Percentiles rank a stretch among this genome's conserved stretches.
phyloP scores from a whole-genome alignment of 768 basidiomycete genomes.

The Leccinellum rugosiceps region DNA sequence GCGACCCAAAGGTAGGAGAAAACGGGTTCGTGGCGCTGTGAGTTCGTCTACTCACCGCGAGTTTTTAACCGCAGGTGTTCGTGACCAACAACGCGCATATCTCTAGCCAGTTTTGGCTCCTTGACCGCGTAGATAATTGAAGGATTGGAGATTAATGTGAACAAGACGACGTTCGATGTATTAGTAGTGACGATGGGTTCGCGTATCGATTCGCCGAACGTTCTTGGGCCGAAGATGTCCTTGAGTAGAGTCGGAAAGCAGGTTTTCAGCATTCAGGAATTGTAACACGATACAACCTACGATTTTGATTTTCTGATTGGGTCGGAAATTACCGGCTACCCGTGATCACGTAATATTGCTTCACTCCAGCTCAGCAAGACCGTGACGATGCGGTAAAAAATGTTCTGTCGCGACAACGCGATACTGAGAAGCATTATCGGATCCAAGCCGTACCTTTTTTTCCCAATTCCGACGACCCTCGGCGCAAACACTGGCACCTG shows the following conservation, averaged over 20 bases:
- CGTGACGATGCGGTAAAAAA: no score
- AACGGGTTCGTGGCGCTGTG: neutral
- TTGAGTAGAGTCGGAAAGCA: neutral
- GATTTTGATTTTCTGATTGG: no score
- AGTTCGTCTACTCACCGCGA: neutral
- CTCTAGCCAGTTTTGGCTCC: neutral
- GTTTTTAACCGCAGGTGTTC: neutral
- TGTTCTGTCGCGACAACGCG: no score
- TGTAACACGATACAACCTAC: no score
- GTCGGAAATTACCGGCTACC: no score
- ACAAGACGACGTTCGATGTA: neutral
- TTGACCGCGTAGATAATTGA: neutral
- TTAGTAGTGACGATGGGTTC: neutral
- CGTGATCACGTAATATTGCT: no score
- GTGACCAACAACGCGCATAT: slow-evolving; percentile 1
- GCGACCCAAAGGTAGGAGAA: neutral
- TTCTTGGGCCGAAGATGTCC: neutral
- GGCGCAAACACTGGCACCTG: no score
- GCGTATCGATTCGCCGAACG: neutral
- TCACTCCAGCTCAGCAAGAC: no score
- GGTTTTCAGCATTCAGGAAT: neutral
- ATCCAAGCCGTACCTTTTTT: no score
- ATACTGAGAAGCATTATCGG: no score
- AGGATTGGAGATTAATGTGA: neutral
- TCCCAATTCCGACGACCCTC: no score